Evolutionary conservation across 2,329 filamentous ascomycete species (phyloP).

Genomic region (Aspergillus ustus): DNA sequence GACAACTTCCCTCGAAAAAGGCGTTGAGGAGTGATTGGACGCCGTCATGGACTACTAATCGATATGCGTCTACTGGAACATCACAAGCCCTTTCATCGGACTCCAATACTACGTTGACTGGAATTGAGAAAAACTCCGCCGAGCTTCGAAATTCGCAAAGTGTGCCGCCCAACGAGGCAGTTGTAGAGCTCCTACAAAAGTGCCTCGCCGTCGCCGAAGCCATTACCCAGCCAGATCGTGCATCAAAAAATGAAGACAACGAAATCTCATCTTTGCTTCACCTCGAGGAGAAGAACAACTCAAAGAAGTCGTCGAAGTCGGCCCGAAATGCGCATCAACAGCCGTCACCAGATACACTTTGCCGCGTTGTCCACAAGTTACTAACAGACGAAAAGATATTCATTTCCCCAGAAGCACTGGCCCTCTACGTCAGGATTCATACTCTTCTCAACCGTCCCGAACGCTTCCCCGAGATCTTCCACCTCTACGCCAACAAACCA

Average conservation of each 20-base stretch:
- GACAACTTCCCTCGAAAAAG: slow-evolving; percentile 26
- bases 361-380: slow-evolving; percentile 67
- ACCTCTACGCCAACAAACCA: slow-evolving; percentile 83
- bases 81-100: slow-evolving; percentile 15
- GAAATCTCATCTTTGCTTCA: slow-evolving; percentile 48
- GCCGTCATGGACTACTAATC: slow-evolving; percentile 1
- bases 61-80: slow-evolving; percentile 27
- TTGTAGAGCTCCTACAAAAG: slow-evolving; percentile 40
- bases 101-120: slow-evolving; percentile 34
- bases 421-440: slow-evolving; percentile 77
- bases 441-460: slow-evolving; percentile 72
- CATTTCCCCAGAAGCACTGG: slow-evolving; percentile 74
- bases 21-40: slow-evolving; percentile 13
- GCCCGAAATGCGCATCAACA: slow-evolving; percentile 36
- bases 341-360: slow-evolving; percentile 52
- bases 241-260: slow-evolving; percentile 33
- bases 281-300: slow-evolving; percentile 43
- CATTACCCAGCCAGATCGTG: slow-evolving; percentile 34
- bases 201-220: slow-evolving; percentile 40
- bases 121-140: slow-evolving; percentile 33
- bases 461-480: slow-evolving; percentile 77
- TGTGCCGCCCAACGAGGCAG: slow-evolving; percentile 40
- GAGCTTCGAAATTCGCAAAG: slow-evolving; percentile 35
- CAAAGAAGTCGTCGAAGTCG: slow-evolving; percentile 29
- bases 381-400: slow-evolving; percentile 76